Conservation (phyloP, 1,284 basidiomycete species). For the Cutaneotrichosporon sp. region DNA sequence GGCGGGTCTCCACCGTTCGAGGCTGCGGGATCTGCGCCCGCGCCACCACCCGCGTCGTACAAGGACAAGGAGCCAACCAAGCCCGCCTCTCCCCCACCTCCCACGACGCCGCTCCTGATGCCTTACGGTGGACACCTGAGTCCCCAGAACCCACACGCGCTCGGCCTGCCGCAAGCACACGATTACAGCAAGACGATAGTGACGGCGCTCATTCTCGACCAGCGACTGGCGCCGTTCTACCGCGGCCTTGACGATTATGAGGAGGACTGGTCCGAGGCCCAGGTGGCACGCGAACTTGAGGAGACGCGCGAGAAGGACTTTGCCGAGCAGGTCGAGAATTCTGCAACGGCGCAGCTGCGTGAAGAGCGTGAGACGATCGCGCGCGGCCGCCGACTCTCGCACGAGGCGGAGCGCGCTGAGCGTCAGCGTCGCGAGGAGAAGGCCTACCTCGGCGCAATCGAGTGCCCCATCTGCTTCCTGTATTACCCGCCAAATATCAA, state of each 20-base stretch:
- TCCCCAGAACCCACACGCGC: slow-evolving; percentile 88
- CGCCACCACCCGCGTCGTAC: slow-evolving; percentile 16
- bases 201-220: slow-evolving; percentile 78
- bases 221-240: slow-evolving; percentile 92
- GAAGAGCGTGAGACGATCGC: slow-evolving; percentile 38
- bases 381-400: slow-evolving; percentile 13
- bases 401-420: slow-evolving; percentile 42
- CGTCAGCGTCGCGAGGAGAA: slow-evolving; percentile 68
- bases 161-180: slow-evolving; percentile 58
- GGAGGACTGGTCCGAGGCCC: slow-evolving; percentile 77
- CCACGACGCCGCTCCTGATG: slow-evolving; percentile 61
- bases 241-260: slow-evolving; percentile 91
- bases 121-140: slow-evolving; percentile 68
- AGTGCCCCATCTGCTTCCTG: slow-evolving; percentile 99
- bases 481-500: slow-evolving; percentile 94
- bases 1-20: slow-evolving; percentile 16
- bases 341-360: slow-evolving; percentile 36
- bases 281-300: slow-evolving; percentile 59
- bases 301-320: slow-evolving; percentile 43
- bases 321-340: slow-evolving; percentile 41
- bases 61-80: slow-evolving; percentile 30
- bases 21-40: neutral
- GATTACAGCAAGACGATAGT: slow-evolving; percentile 91
- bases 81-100: slow-evolving; percentile 55
- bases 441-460: slow-evolving; percentile 79